Base-by-base conservation (phyloP, 441 rosid species). In the Adansonia madagascariensis region DNA sequence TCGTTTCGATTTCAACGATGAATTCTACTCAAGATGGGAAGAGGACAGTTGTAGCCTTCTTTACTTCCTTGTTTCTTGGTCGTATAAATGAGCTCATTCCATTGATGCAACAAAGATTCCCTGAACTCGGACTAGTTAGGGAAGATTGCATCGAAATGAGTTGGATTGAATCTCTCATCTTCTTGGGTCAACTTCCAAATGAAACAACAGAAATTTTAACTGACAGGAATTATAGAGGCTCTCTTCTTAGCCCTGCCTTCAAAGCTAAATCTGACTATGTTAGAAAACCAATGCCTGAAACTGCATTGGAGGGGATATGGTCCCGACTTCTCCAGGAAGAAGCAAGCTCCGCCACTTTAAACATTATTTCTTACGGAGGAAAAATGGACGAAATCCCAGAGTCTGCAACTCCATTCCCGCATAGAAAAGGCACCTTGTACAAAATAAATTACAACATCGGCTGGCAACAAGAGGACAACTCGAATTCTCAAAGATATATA, bases 351-450 rank as follows among this genome's bases (percentile, higher is more conserved):
- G 81, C 88, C 1, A 79, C 22, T 0, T 7, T 90, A 77, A 57
- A 35, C 68, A 22, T 75, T 57, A 78, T 74, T 50, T 84, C 86
- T 1, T 81, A 83, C 4, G 89, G 88, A 0, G 89, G 88, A 5
- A 75, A 47, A 73, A 86, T 86, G 88, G 79, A 59, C 31, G 79
- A 82, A 62, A 82, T 83, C 62, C 76, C 81, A 0, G 68, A 84
- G 1, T 20, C 82, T 1, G 80, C 72, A 63, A 86, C 74, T 20
- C 88, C 94, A 2, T 90, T 80, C 49, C 90, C 94, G 0, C 90
- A 88, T 20, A 80, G 91, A 10, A 18, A 17, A 8, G 91, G 89
- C 1, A 81, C 81, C n/a, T 12, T 81, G 6, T 88, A 80, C 74
- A 82, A 84, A 80, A 83, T 85, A 6, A 87, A 77, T 72, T 84